A percentile compares a stretch with the other conserved stretches of the same genome.
Evolutionary conservation across 352 stramenopile species (phyloP).

Genomic region (Albugo candida): DNA sequence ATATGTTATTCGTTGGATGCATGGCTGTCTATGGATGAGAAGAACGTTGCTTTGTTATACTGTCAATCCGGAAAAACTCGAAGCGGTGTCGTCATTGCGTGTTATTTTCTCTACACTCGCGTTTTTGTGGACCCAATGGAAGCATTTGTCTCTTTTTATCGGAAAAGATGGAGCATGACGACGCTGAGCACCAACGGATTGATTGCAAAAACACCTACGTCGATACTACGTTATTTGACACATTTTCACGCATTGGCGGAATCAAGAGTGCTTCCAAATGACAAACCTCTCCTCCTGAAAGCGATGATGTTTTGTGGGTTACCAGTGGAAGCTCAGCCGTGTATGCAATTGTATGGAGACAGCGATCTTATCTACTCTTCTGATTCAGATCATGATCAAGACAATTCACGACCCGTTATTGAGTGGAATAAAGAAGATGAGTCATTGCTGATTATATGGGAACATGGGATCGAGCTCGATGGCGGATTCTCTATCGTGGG

Average conservation of each 20-base stretch:
- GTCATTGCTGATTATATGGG: conserved; percentile 62
- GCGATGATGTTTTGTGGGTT: conserved; percentile 51
- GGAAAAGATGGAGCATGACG: conserved; percentile 55
- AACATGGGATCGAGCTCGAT: conserved; percentile 50
- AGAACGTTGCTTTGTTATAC: conserved; percentile 74
- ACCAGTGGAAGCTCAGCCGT: conserved; percentile 49
- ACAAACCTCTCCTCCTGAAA: conserved; percentile 51
- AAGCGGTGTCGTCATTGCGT: conserved; percentile 83
- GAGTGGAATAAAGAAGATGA: conserved; percentile 68
- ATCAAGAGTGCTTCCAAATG: conserved; percentile 27
- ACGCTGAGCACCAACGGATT: conserved; percentile 38
- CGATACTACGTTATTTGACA: conserved; percentile 46
- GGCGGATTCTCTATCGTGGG: conserved; percentile 70
- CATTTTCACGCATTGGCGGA: conserved; percentile 45
- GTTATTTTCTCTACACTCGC: conserved; percentile 80
- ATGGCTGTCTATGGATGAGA: conserved; percentile 69
- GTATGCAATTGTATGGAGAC: conserved; percentile 73
- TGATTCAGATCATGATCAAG: background rate
- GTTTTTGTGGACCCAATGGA: conserved; percentile 46
- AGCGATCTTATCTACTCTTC: conserved; percentile 38
- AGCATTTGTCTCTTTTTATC: conserved; percentile 85
- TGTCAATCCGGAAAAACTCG: conserved; percentile 86
- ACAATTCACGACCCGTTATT: conserved; percentile 22
- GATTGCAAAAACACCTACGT: conserved; percentile 44
- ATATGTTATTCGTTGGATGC: conserved; percentile 86